These are phyloP conservation scores for Saturnispora silvae DNA, from an alignment of 805 yeast species.

Conservation along the genomic window DNA sequence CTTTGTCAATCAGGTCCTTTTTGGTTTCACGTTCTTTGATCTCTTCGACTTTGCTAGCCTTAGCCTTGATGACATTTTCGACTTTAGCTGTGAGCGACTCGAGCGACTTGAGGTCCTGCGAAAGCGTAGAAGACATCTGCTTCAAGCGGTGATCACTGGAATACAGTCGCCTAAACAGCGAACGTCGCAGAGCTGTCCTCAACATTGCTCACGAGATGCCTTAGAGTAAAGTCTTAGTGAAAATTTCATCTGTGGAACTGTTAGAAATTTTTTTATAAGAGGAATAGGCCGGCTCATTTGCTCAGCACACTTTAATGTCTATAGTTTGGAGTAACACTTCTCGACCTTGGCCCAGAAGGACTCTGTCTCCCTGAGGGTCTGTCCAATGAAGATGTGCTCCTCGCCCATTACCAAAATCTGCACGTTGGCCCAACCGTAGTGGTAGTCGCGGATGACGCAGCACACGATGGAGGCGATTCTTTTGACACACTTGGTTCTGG, in stretches of 20 bases:
- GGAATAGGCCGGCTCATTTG: background rate
- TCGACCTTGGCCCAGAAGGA: slow-evolving; percentile 23
- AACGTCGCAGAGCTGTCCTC: background rate
- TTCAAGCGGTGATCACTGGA: background rate
- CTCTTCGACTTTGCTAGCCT: slow-evolving; percentile 16
- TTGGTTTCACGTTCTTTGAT: slow-evolving; percentile 10
- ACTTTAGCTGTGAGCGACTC: slow-evolving; percentile 22
- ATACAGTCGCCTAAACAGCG: background rate
- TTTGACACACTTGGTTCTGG: slow-evolving; percentile 5
- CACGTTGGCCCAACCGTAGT: slow-evolving; percentile 37
- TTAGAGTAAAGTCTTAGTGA: too few relatives aligned
- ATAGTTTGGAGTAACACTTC: slow-evolving; percentile 20
- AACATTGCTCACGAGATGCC: background rate
- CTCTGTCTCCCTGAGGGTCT: slow-evolving; percentile 16
- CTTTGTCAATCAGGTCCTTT: slow-evolving; percentile 15
- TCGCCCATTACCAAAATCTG: slow-evolving; percentile 17
- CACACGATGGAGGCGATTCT: slow-evolving; percentile 28
- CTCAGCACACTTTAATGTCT: too few relatives aligned
- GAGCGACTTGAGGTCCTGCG: slow-evolving; percentile 22
- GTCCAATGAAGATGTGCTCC: slow-evolving; percentile 12
- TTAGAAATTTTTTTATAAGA: too few relatives aligned
- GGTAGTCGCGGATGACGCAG: slow-evolving; percentile 36
- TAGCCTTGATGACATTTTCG: slow-evolving; percentile 17
- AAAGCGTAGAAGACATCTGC: slow-evolving; percentile 14
- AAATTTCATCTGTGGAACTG: too few relatives aligned